Evolutionary conservation across 176 grass and related monocot genomes (phyloP), one percentile per base, ranked within the genome.

Genomic region (Rhipidocladum racemiflorum): DNA sequence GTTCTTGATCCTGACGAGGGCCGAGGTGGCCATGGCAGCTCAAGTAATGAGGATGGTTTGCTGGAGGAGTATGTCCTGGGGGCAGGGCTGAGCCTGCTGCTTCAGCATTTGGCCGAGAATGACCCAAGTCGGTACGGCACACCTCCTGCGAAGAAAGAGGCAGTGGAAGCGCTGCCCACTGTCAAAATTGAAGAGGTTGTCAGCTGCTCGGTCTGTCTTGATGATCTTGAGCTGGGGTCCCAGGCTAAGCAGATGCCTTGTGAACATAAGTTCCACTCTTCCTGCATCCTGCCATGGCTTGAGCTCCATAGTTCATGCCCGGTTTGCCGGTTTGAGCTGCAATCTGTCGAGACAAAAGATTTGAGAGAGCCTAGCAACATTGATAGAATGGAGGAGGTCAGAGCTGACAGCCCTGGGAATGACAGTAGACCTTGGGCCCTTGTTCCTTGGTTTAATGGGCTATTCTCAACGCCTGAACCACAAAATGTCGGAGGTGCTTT

Each of bases 251-350:
- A 91, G 71, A 90, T 99, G 97, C 97, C 93, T 30, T 99, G 97
- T 66, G 84, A 93, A 38, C 97, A 99, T 68, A 99, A 87, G 81
- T 99, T 99, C 73, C 97, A 99, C 78, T 79, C 78, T 59, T 45
- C 73, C 23, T 99, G 97, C 66, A 95, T 99, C 54, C 39, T 99
- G 21, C 93, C 93, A 85, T 99, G 97, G 97, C 97, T 99, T 61
- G 91, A 99, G 44, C 88, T 99, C 77, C 95, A 98, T 57, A 90
- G 92, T 70, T 98, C 95, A 28, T 98, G 95, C 46, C 95, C 95
- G 1, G 88, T 98, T 81, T 98, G 95, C 51, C 88, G 95, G 61
- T 95, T 89, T 81, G 81, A 95, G 85, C 76, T 99, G 54, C 96
- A 91, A 20, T 82, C 83, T 50, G 86, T 91, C 74, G 91, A 93